Percentiles rank a stretch among this genome's conserved stretches.
Evolutionary conservation across 495 filamentous ascomycete species (phyloP).

Genomic region (Filosporella fistucella): DNA sequence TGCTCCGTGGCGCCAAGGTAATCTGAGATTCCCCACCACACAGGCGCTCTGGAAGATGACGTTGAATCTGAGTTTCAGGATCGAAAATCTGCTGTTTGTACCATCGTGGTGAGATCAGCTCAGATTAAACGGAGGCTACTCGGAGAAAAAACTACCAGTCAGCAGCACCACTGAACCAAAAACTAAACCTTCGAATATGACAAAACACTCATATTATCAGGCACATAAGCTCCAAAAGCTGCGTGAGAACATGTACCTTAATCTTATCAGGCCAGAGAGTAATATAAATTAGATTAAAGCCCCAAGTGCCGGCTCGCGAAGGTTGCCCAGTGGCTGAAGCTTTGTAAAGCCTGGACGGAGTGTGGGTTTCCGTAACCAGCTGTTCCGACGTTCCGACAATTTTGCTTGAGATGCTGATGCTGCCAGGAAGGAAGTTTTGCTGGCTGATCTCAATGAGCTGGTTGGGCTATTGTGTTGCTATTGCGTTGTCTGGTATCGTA

Average conservation of each 20-base stretch:
- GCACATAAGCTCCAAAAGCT: not conserved
- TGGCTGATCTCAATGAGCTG: not conserved
- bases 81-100: too few relatives aligned
- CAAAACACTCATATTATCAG: too few relatives aligned
- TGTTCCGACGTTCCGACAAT: not conserved
- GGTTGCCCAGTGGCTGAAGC: not conserved
- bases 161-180: too few relatives aligned
- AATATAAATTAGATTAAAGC: slow-evolving; percentile 15
- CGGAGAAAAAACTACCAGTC: too few relatives aligned
- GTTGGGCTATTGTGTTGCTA: not conserved
- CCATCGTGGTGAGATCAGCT: too few relatives aligned
- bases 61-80: too few relatives aligned
- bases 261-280: slow-evolving; percentile 10
- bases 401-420: not conserved
- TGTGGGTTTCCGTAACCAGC: slow-evolving; percentile 3
- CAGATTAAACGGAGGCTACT: too few relatives aligned
- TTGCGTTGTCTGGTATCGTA: not conserved
- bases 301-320: slow-evolving; percentile 10
- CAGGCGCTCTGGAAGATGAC: too few relatives aligned
- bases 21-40: too few relatives aligned
- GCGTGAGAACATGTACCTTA: slow-evolving; percentile 5
- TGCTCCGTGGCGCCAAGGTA: too few relatives aligned
- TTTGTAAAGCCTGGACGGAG: not conserved
- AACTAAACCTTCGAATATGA: too few relatives aligned
- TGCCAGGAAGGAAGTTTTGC: not conserved